Evolutionary conservation across 2,329 filamentous ascomycete species (phyloP), one percentile per base, ranked within the genome.

Genomic region (Penicillium freii): DNA sequence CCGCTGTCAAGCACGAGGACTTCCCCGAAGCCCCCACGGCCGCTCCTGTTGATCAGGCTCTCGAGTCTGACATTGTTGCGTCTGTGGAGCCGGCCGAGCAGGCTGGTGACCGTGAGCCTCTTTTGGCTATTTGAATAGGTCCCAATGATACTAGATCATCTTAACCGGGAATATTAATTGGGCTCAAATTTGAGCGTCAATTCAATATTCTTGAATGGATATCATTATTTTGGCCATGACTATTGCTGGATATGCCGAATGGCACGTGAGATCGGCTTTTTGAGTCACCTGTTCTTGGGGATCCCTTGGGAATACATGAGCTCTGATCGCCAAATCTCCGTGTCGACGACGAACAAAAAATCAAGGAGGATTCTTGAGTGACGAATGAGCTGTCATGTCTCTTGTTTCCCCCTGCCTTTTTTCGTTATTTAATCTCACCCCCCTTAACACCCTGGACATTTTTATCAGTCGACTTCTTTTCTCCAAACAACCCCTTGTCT

Each of bases 21-120:
- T 83, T 84, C 70, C 81, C 81, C 5, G 69, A 75, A 46, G 78
- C 75, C 5, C 75, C 77, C 40, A 72, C 74, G 61, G 65, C 69
- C n/a, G 77, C 79, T 60, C 71, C 71, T 5, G 59, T 70, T 13
- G 64, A 59, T 1, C 64, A 71, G 33, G 59, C 65, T n/a, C 61
- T 60, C 7, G 65, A 67, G 51, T 62, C 53, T 29, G 46, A 51
- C 23, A 56, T 56, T 31, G 53, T 56, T 27, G 53, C 53, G 36
- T 51, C 61, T 23, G 57, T 75, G 43, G 67, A 70, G 60, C 70
- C 72, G 50, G 57, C 60, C 39, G 65, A 69, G 29, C 63, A 71
- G 54, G 66, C 68, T 51, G 47, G 50, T 34, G 68, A 71, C 60
- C 65, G 67, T 40, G 73, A 74, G 60, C 71, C 75, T 62, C 66